Evolutionary conservation across 2,329 filamentous ascomycete species (phyloP).

Genomic region (Neopestalotiopsis clavispora): DNA sequence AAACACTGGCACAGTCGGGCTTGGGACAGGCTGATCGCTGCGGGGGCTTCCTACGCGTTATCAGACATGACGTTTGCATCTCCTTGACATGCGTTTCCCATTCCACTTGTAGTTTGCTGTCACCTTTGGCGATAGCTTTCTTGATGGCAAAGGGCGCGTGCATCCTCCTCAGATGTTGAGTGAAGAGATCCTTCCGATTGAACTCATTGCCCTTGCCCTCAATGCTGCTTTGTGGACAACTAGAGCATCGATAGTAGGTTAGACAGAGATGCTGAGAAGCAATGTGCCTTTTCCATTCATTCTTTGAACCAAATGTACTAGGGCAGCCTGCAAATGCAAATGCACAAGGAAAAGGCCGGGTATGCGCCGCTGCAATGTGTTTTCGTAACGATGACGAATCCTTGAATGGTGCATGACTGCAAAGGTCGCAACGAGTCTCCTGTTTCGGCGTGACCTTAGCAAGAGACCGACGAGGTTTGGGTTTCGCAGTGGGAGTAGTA

Average conservation of each 20-base stretch:
- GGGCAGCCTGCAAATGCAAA: conserved; percentile 84
- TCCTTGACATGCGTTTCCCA: conserved; percentile 71
- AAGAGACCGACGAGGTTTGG: conserved; percentile 53
- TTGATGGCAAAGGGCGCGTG: conserved; percentile 75
- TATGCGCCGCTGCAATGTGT: conserved; percentile 71
- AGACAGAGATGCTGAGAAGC: conserved; percentile 84
- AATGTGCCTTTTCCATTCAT: conserved; percentile 97
- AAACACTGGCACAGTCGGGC: conserved; percentile 71
- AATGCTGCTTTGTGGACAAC: conserved; percentile 54
- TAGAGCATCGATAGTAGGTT: conserved; percentile 68
- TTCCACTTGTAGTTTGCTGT: conserved; percentile 63
- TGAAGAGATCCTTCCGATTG: conserved; percentile 95
- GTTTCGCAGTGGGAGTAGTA: conserved; percentile 40
- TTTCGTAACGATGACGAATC: conserved; percentile 70
- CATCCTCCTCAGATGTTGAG: conserved; percentile 93
- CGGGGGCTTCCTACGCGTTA: conserved; percentile 71
- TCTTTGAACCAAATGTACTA: conserved; percentile 88
- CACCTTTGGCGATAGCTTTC: conserved; percentile 59
- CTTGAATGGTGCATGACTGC: conserved; percentile 69
- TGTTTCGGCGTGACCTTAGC: conserved; percentile 56
- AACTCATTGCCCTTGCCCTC: conserved; percentile 66
- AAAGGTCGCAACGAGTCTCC: conserved; percentile 65
- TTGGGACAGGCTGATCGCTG: conserved; percentile 73
- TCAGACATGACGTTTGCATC: conserved; percentile 77
- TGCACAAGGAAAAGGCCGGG: conserved; percentile 80